These are phyloP conservation scores for Lizonia empirigonia DNA, from an alignment of 2,329 filamentous ascomycete genomes.

Conservation along the genomic window DNA sequence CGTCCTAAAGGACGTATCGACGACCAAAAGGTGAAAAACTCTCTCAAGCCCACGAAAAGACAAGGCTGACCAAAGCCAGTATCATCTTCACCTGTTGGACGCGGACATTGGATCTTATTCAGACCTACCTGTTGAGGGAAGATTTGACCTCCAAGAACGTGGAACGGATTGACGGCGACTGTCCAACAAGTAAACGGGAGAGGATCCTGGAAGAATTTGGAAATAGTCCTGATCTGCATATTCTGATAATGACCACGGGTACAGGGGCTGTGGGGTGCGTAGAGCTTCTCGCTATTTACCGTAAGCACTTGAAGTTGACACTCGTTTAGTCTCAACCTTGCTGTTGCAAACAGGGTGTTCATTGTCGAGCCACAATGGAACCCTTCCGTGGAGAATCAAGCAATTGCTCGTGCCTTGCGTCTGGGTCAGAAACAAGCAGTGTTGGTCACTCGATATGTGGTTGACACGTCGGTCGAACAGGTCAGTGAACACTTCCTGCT, in stretches of 20 bases:
- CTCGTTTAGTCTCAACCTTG: slow-evolving; percentile 53
- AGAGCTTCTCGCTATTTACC: fast-evolving
- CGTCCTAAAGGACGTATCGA: slow-evolving; percentile 32
- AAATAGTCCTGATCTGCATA: slow-evolving; percentile 24
- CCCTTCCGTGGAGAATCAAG: slow-evolving; percentile 59
- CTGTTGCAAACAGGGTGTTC: slow-evolving; percentile 56
- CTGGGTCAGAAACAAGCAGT: slow-evolving; percentile 55
- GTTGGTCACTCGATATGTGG: slow-evolving; percentile 54
- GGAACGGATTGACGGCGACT: slow-evolving; percentile 55
- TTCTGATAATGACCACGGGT: slow-evolving; percentile 61
- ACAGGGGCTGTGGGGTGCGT: slow-evolving; percentile 58
- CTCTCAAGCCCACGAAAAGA: neutral
- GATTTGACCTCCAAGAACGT: slow-evolving; percentile 22
- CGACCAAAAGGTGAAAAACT: slow-evolving; percentile 35
- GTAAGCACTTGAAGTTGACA: neutral
- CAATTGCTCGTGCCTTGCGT: slow-evolving; percentile 56
- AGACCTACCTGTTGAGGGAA: slow-evolving; percentile 16
- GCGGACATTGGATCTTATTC: slow-evolving; percentile 33
- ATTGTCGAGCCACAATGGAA: slow-evolving; percentile 64
- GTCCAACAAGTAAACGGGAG: slow-evolving; percentile 46
- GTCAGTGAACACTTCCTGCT: slow-evolving; percentile 37
- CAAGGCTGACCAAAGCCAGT: slow-evolving; percentile 12
- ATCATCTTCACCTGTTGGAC: slow-evolving; percentile 45
- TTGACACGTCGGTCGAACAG: slow-evolving; percentile 52
- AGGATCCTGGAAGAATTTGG: slow-evolving; percentile 50